A percentile compares a stretch with the other conserved stretches of the same genome.
Conservation (phyloP, 2,329 filamentous ascomycete genomes). For the Tolypocladium pustulatum region DNA sequence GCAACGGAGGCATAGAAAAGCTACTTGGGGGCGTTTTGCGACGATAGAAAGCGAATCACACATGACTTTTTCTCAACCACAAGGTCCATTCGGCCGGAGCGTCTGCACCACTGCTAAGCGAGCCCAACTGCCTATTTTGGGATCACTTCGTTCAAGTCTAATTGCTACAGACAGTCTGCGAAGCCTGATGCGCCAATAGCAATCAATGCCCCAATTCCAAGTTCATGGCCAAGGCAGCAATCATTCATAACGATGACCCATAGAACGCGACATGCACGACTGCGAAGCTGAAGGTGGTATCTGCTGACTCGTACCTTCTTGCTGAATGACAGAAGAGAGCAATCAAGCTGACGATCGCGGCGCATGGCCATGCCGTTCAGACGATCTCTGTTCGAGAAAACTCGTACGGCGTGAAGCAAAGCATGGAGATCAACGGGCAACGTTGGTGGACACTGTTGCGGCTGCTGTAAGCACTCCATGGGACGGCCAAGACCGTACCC, state of each 20-base stretch:
- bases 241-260: too few species aligned
- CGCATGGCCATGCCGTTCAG: not conserved
- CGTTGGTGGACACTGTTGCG: not conserved
- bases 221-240: too few species aligned
- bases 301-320: too few species aligned
- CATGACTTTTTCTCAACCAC: not conserved
- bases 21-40: conserved; percentile 9
- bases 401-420: not conserved
- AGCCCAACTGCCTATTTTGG: not conserved
- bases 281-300: too few species aligned
- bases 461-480: not conserved
- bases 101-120: not conserved
- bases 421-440: not conserved
- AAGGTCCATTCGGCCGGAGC: not conserved
- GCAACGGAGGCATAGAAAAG: conserved; percentile 34
- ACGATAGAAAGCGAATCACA: not conserved
- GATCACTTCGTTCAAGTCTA: not conserved
- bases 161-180: not conserved
- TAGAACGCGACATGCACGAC: too few species aligned
- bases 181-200: too few species aligned
- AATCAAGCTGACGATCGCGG: too few species aligned
- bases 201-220: too few species aligned
- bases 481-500: not conserved
- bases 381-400: not conserved
- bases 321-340: too few species aligned